Evolutionary conservation across 495 filamentous ascomycete species (phyloP), one percentile per base, ranked within the genome.

Genomic region (Polyplosphaeria fusca): DNA sequence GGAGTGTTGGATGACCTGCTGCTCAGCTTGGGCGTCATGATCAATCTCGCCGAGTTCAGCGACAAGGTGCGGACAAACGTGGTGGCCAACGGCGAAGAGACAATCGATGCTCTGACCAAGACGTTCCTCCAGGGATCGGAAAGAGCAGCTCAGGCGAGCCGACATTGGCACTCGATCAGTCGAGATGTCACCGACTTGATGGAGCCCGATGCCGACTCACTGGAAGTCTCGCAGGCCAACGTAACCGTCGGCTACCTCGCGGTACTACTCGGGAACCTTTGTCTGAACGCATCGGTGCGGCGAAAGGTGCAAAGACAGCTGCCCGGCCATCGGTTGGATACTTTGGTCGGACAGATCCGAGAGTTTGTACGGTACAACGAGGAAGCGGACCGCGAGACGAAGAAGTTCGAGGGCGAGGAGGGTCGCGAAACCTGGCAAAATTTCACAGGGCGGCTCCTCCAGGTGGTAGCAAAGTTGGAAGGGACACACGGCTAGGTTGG

Each of bases 221-320:
- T 91, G 65, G 79, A 89, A 67, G 88, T 89, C 63, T 84, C 85
- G n/a, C 85, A 86, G 47, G 80, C 84, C 47, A 95, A 92, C 68
- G 90, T 99, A 25, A 87, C 88, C 2, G 84, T 91, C 54, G 94
- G 94, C 24, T 99, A 95, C 64, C 77, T 99, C 38, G 83, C 92
- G 0, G 83, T 97, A 3, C 75, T 96, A 2, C 74, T 99, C 11
- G 86, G 88, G 24, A 88, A 86, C 45, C 76, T 96, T 14, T 90
- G 86, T 66, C 74, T 91, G 18, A 73, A 83, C 73, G 75, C 25
- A 80, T 82, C 12, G 70, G 79, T 66, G 4, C 58, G 53, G 22
- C 13, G 19, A 16, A 55, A 74, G 19, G 75, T 91, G 24, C 72
- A 72, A 20, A 50, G 58, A 4, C 75, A 71, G 24, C 74, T 89